These are phyloP conservation scores for Solanum stenotomum DNA, from an alignment of 257 asterid genomes.

Conservation along the genomic window DNA sequence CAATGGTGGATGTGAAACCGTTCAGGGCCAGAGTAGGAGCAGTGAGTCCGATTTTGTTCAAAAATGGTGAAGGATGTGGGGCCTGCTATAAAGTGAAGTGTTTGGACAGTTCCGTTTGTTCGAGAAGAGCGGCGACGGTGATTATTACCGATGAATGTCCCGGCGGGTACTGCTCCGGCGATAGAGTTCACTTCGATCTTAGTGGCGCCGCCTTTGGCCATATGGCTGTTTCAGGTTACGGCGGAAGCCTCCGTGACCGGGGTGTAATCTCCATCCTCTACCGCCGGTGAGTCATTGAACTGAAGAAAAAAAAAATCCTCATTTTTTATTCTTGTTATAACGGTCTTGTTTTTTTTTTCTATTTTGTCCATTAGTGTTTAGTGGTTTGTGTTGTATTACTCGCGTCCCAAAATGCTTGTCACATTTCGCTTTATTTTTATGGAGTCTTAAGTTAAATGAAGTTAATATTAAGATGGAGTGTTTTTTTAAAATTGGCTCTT, in stretches of 20 bases:
- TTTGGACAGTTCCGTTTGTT: constrained; percentile 68
- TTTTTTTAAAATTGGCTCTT: rapidly evolving
- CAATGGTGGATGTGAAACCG: constrained; percentile 91
- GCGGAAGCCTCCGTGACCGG: constrained; percentile 76
- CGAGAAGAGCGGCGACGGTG: constrained; percentile 86
- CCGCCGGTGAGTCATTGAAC: constrained; percentile 48
- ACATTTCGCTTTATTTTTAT: rapidly evolving
- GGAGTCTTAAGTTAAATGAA: rapidly evolving
- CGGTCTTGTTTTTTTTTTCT: background rate
- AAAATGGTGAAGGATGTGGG: constrained; percentile 93
- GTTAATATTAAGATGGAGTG: rapidly evolving
- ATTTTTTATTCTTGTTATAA: background rate
- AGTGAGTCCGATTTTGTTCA: constrained; percentile 86
- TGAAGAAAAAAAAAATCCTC: background rate
- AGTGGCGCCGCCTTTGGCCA: constrained; percentile 96
- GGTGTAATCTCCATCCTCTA: constrained; percentile 65
- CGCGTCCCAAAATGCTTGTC: background rate
- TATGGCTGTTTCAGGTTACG: constrained; percentile 70
- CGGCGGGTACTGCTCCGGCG: constrained; percentile 67
- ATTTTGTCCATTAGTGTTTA: background rate
- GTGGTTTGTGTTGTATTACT: background rate
- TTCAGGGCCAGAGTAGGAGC: constrained; percentile 91
- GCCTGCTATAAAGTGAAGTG: constrained; percentile 91
- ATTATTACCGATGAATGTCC: constrained; percentile 95
- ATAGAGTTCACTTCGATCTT: constrained; percentile 68